Evolutionary conservation across 345 rosid species (phyloP).

Genomic region (Salix arbutifolia): DNA sequence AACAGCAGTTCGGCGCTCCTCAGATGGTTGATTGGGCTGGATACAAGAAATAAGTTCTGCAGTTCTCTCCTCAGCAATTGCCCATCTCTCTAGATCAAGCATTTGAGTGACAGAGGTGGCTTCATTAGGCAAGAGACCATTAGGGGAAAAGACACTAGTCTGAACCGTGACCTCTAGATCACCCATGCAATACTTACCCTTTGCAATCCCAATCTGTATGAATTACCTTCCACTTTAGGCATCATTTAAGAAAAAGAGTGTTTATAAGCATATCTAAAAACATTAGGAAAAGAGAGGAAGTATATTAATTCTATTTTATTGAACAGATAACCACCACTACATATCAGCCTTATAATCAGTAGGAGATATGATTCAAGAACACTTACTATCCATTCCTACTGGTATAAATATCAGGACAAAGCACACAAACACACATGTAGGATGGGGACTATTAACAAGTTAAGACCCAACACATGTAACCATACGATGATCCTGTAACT

Average conservation of each 20-base stretch:
- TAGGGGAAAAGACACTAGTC: conserved; percentile 55
- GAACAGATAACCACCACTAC: background rate
- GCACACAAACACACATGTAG: background rate
- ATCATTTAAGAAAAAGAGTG: background rate
- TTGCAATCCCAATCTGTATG: background rate
- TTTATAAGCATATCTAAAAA: background rate
- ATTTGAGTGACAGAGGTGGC: conserved; percentile 56
- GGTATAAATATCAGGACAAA: background rate
- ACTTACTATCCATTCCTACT: background rate
- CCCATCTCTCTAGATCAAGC: conserved; percentile 68
- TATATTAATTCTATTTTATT: background rate
- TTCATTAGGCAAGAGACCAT: conserved; percentile 73
- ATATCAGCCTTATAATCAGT: background rate
- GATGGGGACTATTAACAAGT: background rate
- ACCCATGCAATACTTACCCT: background rate
- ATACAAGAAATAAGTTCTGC: conserved; percentile 68
- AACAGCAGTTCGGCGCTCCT: conserved; percentile 72
- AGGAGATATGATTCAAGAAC: background rate
- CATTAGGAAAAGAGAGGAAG: background rate
- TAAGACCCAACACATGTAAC: background rate
- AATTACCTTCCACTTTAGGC: background rate
- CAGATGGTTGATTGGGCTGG: conserved; percentile 67
- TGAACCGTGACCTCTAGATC: conserved; percentile 11
- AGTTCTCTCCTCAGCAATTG: conserved; percentile 68
- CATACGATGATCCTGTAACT: background rate